phyloP scores from a whole-genome alignment of 1,284 basidiomycete species.

The Ustilago lituana region DNA sequence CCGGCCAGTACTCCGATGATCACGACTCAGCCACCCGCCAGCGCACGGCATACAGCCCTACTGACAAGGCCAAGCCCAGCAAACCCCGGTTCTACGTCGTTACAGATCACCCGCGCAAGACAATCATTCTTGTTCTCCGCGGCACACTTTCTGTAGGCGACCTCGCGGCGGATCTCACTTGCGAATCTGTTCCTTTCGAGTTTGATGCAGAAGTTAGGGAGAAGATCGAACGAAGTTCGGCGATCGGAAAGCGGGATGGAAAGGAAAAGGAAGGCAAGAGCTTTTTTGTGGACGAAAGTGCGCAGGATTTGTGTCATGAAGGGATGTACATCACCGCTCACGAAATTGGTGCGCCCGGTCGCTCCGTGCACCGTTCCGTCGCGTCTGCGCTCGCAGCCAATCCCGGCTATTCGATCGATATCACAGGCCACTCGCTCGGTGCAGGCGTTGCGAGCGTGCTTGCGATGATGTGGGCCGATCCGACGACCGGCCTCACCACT shows the following conservation, averaged over 20 bases:
- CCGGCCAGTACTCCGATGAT: slow-evolving; percentile 48
- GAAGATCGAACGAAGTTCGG: slow-evolving; percentile 15
- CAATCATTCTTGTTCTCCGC: slow-evolving; percentile 58
- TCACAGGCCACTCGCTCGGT: slow-evolving; percentile 82
- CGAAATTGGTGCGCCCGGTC: slow-evolving; percentile 79
- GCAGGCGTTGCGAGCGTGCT: slow-evolving; percentile 82
- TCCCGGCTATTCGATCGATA: slow-evolving; percentile 73
- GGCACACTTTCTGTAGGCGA: slow-evolving; percentile 64
- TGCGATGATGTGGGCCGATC: slow-evolving; percentile 84
- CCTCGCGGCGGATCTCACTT: slow-evolving; percentile 64
- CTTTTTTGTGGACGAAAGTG: too few species aligned
- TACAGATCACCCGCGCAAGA: slow-evolving; percentile 55
- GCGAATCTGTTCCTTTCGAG: slow-evolving; percentile 51
- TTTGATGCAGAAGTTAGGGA: slow-evolving; percentile 23
- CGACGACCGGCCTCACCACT: slow-evolving; percentile 46
- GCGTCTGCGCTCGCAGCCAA: slow-evolving; percentile 76
- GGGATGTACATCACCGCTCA: slow-evolving; percentile 82
- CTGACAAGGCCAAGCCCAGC: slow-evolving; percentile 33
- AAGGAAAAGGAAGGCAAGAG: too few species aligned
- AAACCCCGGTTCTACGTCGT: slow-evolving; percentile 61
- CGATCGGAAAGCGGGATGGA: too few species aligned
- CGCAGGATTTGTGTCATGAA: slow-evolving; percentile 68
- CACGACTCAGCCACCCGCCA: background rate
- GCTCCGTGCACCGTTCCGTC: slow-evolving; percentile 80
- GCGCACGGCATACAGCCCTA: slow-evolving; percentile 8